phyloP scores from a whole-genome alignment of 1,139 yeast genomes.

The Nakaseomyces sp. region DNA sequence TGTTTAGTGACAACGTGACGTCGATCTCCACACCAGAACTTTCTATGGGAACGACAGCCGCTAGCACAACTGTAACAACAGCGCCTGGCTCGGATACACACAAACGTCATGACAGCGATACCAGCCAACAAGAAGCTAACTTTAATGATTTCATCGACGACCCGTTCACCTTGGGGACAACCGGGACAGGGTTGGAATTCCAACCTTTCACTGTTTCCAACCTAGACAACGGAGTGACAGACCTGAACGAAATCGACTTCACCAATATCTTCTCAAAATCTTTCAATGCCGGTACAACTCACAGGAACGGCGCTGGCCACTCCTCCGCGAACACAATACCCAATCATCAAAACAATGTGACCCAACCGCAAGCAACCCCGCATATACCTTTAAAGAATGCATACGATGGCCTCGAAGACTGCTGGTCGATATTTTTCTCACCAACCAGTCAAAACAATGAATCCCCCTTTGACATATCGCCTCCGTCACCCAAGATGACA shows the following conservation, averaged over 20 bases:
- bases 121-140: not conserved
- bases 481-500: not conserved
- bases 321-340: not conserved
- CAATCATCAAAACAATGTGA: not conserved
- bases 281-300: not conserved
- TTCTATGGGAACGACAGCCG: not conserved
- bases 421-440: slow-evolving; percentile 2
- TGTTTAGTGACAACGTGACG: not conserved
- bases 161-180: not conserved
- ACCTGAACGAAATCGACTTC: slow-evolving; percentile 30
- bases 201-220: slow-evolving; percentile 3
- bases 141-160: slow-evolving; percentile 3
- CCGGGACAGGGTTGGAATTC: not conserved
- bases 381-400: not conserved
- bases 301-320: not conserved
- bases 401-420: slow-evolving; percentile 4
- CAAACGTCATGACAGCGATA: slow-evolving; percentile 1
- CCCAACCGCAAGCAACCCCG: not conserved
- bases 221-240: not conserved
- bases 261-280: slow-evolving; percentile 28
- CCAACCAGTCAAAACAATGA: not conserved
- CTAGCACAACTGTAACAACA: not conserved
- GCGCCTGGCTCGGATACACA: not conserved
- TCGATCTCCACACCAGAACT: slow-evolving; percentile 1
- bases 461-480: slow-evolving; percentile 4